phyloP scores from a whole-genome alignment of 129 eudicot species.

The Pittosporum tobira region DNA sequence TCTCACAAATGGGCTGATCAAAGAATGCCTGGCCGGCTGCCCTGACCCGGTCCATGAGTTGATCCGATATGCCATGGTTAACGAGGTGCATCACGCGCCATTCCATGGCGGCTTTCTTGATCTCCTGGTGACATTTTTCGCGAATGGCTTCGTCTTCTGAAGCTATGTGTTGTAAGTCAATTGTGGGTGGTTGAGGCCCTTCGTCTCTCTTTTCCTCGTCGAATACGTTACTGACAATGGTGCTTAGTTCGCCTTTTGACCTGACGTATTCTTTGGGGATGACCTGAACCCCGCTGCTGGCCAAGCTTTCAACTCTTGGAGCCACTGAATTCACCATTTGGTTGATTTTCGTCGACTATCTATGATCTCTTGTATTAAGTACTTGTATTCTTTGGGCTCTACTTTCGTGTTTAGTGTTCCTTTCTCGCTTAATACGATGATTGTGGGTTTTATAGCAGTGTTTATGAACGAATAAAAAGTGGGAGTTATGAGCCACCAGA shows the following conservation, averaged over 20 bases:
- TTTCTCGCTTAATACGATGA: background rate
- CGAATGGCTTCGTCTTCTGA: constrained; percentile 42
- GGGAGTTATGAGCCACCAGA: no score
- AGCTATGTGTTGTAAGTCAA: constrained; percentile 40
- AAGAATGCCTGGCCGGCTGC: constrained; percentile 55
- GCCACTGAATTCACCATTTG: constrained; percentile 29
- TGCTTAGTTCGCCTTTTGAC: constrained; percentile 51
- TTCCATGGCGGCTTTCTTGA: constrained; percentile 56
- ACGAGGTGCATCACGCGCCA: constrained; percentile 97
- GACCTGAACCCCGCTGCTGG: constrained; percentile 56
- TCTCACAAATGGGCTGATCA: constrained; percentile 67
- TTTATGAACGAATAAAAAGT: background rate
- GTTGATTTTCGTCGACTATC: no score
- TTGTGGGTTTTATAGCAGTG: background rate
- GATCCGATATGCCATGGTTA: constrained; percentile 71
- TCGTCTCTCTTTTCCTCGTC: constrained; percentile 38
- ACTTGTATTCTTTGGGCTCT: background rate
- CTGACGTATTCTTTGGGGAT: constrained; percentile 86
- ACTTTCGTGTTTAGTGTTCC: background rate
- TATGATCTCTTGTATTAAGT: background rate
- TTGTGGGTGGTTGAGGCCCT: constrained; percentile 66
- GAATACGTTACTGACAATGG: constrained; percentile 66
- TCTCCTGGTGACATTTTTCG: constrained; percentile 37
- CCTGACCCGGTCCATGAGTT: constrained; percentile 63
- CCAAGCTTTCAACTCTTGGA: constrained; percentile 64